Base-by-base conservation (phyloP, 805 yeast species). In the Starmerella powellii region DNA sequence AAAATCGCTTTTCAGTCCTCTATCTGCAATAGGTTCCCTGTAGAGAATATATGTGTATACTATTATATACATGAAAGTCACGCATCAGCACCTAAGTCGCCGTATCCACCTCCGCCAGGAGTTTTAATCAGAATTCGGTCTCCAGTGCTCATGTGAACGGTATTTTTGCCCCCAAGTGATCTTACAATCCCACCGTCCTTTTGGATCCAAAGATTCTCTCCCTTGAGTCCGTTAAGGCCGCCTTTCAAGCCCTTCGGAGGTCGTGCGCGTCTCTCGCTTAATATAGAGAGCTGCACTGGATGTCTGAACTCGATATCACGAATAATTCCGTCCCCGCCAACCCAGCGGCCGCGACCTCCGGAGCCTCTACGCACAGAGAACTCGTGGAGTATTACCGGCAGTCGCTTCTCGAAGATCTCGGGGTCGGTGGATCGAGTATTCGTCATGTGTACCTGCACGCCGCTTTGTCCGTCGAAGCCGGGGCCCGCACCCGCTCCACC, bases 401-500 rank as follows among this genome's bases (percentile, higher is more conserved):
- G 86, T 40, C 95, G 66, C 58, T 80, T 78, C 59, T 86, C 95
- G 56, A 86, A 78, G 11, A 86, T 71, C 61, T 86, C 96, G 5
- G 86, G 78, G 58, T 86, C 96, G 0, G 96, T 86, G 61, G 86
- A 83, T 56, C 94, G 70, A 2, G 96, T 86, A 61, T 86, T 86
- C 21, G 95, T 87, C 78, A 88, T 86, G 59, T 86, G 91, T 5
- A 93, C 82, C 55, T 86, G 95, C 2, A 86, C 93, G n/a, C 84
- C 95, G 46, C 79, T 72, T 39, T 78, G 80, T 34, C 95, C 95
- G 52, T 80, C 63, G 87, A 93, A 85, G 2, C 76, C 76, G 1
- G 80, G 73, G 1, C 88, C 86, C 2, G 96, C 96, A 38, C 96
- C 96, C 34, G 86, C 81, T 1, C 96, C 96, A 46, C 96, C 96